Evolutionary conservation across 768 basidiomycete genomes (phyloP), one percentile per base, ranked within the genome.

Genomic region (Neoboletus brunneissimus): DNA sequence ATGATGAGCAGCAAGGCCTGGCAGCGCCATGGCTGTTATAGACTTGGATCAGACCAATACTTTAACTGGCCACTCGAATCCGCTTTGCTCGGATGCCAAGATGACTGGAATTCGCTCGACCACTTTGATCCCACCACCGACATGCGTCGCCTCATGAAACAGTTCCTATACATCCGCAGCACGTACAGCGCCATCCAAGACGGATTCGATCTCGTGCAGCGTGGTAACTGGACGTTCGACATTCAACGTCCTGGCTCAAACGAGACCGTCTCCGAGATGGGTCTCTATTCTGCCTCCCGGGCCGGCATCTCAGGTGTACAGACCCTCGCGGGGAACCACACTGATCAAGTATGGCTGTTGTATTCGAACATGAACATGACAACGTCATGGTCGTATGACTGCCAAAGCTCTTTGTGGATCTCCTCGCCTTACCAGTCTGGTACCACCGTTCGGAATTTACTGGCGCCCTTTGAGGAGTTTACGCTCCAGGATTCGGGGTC

Each of bases 11-110:
- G 79, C 70, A 82, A 76, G 48, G 94, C 94, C 5, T 97, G 94
- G 94, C 88, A 93, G 67, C 84, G 89, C 34, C 94, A 97, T 67
- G 94, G 94, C 6, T 97, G 94, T 72, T 97, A 97, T 70, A 79
- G 78, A 44, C 83, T 96, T 34, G 94, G 94, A 12, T 96, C 94
- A 9, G 79, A 82, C 57, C 94, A 96, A 67, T 97, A 94, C 75
- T 97, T 89, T 80, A 94, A 96, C 73, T 90, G 95, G 83, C 89
- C 89, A 2, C 78, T 95, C 61, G 87, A 89, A 53, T 85, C 84
- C 63, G 74, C 89, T 3, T 68, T 93, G 32, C 75, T 93, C 18
- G 94, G 93, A 45, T 97, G 94, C 69, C 64, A 87, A 45, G 92
- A 96, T 66, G 86, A 90, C 63, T 94, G 90, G 91, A 95, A 96